These are phyloP conservation scores for Dichotomopilus funicola DNA, from an alignment of 2,329 filamentous ascomycete species.

Conservation along the genomic window DNA sequence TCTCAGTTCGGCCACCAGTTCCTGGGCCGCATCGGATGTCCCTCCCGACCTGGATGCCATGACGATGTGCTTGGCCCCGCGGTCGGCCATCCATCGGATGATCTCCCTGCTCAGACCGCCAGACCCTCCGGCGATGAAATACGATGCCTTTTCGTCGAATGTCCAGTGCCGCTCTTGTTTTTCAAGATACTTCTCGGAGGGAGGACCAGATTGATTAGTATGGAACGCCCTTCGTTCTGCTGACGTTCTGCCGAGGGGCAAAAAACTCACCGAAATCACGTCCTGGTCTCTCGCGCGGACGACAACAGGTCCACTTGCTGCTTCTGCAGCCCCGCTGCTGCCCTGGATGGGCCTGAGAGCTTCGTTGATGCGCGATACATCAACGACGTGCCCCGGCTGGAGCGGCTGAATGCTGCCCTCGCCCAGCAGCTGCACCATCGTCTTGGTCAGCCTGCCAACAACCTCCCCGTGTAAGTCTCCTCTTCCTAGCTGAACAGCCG, in stretches of 20 bases:
- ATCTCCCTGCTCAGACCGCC: conserved; percentile 34
- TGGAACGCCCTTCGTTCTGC: background rate
- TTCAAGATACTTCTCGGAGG: background rate
- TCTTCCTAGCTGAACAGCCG: conserved; percentile 1
- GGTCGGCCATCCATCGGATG: conserved; percentile 30
- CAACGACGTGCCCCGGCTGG: conserved; percentile 23
- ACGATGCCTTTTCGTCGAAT: conserved; percentile 21
- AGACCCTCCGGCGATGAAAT: conserved; percentile 33
- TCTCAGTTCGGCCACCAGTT: background rate
- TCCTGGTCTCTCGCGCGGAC: conserved; percentile 18
- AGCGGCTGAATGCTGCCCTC: conserved; percentile 20
- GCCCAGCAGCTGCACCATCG: conserved; percentile 9
- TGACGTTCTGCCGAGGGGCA: background rate
- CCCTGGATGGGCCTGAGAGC: conserved; percentile 37
- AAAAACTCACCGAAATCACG: background rate
- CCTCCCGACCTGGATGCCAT: conserved; percentile 32
- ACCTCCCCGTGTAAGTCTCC: background rate
- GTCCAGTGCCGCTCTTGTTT: background rate
- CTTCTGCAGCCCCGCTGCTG: conserved; percentile 24
- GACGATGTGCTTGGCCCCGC: conserved; percentile 34
- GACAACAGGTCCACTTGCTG: conserved; percentile 37
- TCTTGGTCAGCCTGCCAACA: background rate
- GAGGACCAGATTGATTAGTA: background rate
- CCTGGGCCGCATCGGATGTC: background rate
- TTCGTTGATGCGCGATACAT: conserved; percentile 25